Conservation (phyloP, 106 monocot species). For the Gastrodia elata region DNA sequence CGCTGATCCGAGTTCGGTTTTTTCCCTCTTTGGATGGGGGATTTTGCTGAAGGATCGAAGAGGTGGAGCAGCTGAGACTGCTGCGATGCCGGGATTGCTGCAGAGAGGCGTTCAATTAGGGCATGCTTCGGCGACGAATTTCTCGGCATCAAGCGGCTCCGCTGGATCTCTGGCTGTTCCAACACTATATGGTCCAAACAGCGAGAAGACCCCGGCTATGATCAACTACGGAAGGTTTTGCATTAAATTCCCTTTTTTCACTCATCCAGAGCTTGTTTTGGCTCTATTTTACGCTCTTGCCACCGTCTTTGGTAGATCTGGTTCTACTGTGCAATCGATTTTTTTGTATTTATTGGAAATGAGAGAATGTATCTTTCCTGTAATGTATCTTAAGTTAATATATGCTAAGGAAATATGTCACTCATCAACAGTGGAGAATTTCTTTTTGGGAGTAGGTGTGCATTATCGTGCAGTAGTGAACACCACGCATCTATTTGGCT, state of each 20-base stretch:
- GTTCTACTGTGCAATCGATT: neutral
- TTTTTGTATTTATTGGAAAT: neutral
- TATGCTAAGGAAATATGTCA: neutral
- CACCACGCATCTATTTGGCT: neutral
- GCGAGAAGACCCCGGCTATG: slow-evolving; percentile 58
- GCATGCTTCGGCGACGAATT: slow-evolving; percentile 13
- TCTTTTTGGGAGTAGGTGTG: neutral
- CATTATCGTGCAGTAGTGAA: neutral
- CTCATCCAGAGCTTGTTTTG: neutral
- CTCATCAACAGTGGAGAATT: neutral
- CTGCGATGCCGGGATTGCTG: slow-evolving; percentile 36
- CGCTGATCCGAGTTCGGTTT: neutral
- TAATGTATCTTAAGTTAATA: neutral
- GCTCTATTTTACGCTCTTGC: neutral
- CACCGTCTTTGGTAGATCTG: neutral
- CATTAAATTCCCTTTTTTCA: neutral
- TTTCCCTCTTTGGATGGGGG: slow-evolving; percentile 15
- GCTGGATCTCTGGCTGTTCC: slow-evolving; percentile 12
- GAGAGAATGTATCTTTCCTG: neutral
- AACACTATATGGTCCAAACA: slow-evolving; percentile 68
- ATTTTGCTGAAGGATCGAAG: slow-evolving; percentile 3
- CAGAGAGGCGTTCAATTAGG: slow-evolving; percentile 20
- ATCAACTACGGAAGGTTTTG: slow-evolving; percentile 79
- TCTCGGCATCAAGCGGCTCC: slow-evolving; percentile 8
- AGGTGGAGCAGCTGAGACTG: slow-evolving; percentile 1